These are phyloP conservation scores for Fomitiporia mediterranea DNA, from an alignment of 1,284 basidiomycete genomes.

Conservation along the genomic window DNA sequence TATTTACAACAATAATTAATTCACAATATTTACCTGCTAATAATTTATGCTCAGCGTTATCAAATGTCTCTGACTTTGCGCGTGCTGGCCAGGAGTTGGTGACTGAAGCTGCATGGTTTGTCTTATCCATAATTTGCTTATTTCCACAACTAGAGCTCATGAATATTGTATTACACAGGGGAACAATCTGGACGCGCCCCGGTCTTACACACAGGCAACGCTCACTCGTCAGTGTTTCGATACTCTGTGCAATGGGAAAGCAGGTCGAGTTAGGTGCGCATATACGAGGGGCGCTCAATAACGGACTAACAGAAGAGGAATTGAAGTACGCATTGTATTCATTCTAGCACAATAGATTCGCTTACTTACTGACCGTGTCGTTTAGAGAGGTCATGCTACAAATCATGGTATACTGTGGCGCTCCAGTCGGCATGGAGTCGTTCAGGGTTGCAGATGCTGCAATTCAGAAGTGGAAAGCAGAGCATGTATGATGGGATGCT, in stretches of 20 bases:
- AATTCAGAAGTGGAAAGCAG: slow-evolving; percentile 18
- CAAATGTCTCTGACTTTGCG: slow-evolving; percentile 11
- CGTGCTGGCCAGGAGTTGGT: slow-evolving; percentile 20
- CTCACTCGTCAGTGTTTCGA: slow-evolving; percentile 13
- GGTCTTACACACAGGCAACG: slow-evolving; percentile 16
- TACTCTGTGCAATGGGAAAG: slow-evolving; percentile 18
- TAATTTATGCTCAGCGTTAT: slow-evolving; percentile 2
- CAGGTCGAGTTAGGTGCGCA: slow-evolving; percentile 14
- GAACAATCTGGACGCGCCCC: slow-evolving; percentile 20
- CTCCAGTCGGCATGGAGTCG: slow-evolving; percentile 15
- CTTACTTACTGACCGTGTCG: too few species aligned
- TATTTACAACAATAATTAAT: background rate
- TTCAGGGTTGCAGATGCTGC: slow-evolving; percentile 19
- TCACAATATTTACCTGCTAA: background rate
- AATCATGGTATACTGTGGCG: slow-evolving; percentile 18
- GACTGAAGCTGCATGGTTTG: slow-evolving; percentile 18
- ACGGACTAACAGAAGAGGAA: slow-evolving; percentile 19
- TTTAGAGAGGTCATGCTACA: slow-evolving; percentile 16
- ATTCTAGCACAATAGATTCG: background rate
- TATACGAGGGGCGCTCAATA: slow-evolving; percentile 18
- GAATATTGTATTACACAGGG: background rate
- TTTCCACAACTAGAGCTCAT: background rate
- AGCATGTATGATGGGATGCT: slow-evolving; percentile 4
- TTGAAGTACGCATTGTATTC: slow-evolving; percentile 10
- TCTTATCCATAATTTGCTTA: background rate